A percentile compares a stretch with the other conserved stretches of the same genome.
Conservation (phyloP, 2,329 filamentous ascomycete genomes). For the Neonectria coccinea region DNA sequence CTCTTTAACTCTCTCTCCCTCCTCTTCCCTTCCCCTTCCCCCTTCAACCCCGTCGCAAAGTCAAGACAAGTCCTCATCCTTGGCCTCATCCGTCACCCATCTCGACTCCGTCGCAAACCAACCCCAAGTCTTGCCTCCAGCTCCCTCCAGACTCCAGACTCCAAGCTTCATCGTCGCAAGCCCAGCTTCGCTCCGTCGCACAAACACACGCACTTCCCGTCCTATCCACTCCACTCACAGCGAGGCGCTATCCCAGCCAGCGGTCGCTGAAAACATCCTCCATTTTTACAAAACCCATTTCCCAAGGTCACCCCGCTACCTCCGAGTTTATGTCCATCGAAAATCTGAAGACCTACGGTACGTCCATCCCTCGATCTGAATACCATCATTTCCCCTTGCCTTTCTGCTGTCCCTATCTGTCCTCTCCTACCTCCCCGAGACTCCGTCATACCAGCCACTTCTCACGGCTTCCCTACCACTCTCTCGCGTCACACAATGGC, state of each 20-base stretch:
- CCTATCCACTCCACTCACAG: constrained; percentile 47
- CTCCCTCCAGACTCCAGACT: neutral
- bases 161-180: constrained; percentile 9
- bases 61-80: constrained; percentile 17
- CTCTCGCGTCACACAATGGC: neutral
- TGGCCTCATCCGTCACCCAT: constrained; percentile 8
- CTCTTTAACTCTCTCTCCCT: constrained; percentile 41
- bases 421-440: neutral
- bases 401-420: neutral
- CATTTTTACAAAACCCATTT: constrained; percentile 62
- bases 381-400: neutral
- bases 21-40: constrained; percentile 29
- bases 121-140: neutral
- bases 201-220: constrained; percentile 26
- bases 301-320: constrained; percentile 69
- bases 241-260: constrained; percentile 62
- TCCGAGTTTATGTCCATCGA: constrained; percentile 98
- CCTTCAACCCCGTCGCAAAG: constrained; percentile 11
- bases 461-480: neutral
- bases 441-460: neutral
- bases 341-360: constrained; percentile 97
- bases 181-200: constrained; percentile 23
- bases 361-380: constrained; percentile 52
- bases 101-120: constrained; percentile 28
- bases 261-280: constrained; percentile 61